Base-by-base conservation (phyloP, 2,329 filamentous ascomycete genomes). In the Chrysosporium keratinophilum region DNA sequence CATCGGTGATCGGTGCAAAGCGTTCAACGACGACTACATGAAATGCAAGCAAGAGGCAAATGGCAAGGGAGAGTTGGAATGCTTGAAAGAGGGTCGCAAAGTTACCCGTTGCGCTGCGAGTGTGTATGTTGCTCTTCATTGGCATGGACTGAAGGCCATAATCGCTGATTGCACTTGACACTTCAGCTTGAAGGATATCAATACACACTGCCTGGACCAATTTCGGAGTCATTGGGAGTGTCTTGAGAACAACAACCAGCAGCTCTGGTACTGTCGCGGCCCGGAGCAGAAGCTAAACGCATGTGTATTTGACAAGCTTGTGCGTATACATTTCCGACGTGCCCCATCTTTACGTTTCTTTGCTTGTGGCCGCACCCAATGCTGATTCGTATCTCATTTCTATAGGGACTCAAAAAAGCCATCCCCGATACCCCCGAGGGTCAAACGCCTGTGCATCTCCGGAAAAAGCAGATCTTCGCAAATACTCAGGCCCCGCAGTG, bases 21-120 rank as follows among this genome's bases (percentile, higher is more conserved):
- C 87, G 55, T 98, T 90, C 79, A 97, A 97, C 74, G 93, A 98
- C 78, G 93, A 98, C 75, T 98, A 86, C 76, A 98, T 98, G 91
- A 87, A 95, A 77, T 98, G 93, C 85, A 98, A 98, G 84, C 87
- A 82, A 63, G 89, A 96, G 75, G 84, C 88, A 65, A 85, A 87
- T 59, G 93, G 93, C 65, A 83, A 81, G 72, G 93, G 89, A 70
- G 93, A 98, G 78, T 73, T 94, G 59, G 88, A 95, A 63, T 98
- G 93, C 75, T 76, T 98, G 80, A 91, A 88, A 78, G 93, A 98
- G 76, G 93, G 93, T 54, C 82, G 93, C 71, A 87, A 93, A 73
- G 93, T 98, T 58, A 98, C 93, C 63, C 82, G 93, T 75, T 98
- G 93, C 77, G 93, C 93, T 56, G 84, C 87, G 63, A 95, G 88